Conservation (phyloP, 441 rosid species). For the Bruguiera hainesii region DNA sequence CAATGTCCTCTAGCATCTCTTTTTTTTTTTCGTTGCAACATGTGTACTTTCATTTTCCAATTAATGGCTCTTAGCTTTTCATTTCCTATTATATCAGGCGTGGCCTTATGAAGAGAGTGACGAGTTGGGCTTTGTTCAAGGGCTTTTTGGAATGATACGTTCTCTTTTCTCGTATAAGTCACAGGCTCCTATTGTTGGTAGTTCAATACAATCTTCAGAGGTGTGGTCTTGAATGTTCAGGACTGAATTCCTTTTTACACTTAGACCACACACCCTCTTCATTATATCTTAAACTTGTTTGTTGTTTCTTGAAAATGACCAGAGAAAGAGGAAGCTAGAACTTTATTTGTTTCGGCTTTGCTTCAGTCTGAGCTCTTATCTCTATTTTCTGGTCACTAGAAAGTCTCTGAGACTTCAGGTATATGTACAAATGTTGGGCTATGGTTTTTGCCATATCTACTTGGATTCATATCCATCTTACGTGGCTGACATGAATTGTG, state of each 20-base stretch:
- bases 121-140: conserved; percentile 85
- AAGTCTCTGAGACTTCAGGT: conserved; percentile 81
- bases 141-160: conserved; percentile 76
- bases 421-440: conserved; percentile 16
- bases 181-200: conserved; percentile 30
- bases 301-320: conserved; percentile 26
- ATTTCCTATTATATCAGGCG: conserved; percentile 39
- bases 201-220: conserved; percentile 40
- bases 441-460: background rate
- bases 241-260: background rate
- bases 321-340: conserved; percentile 61
- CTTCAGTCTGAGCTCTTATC: conserved; percentile 77
- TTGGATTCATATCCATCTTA: background rate
- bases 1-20: no score
- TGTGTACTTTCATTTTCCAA: background rate
- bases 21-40: background rate
- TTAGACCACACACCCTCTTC: background rate
- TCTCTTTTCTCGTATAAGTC: conserved; percentile 53
- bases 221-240: conserved; percentile 31
- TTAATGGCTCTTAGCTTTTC: background rate
- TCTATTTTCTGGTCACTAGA: conserved; percentile 79
- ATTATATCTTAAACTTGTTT: conserved; percentile 13
- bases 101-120: conserved; percentile 96
- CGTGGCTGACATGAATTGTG: conserved; percentile 18
- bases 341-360: conserved; percentile 55